Base-by-base conservation (phyloP, 345 rosid species). In the Salix purpurea region DNA sequence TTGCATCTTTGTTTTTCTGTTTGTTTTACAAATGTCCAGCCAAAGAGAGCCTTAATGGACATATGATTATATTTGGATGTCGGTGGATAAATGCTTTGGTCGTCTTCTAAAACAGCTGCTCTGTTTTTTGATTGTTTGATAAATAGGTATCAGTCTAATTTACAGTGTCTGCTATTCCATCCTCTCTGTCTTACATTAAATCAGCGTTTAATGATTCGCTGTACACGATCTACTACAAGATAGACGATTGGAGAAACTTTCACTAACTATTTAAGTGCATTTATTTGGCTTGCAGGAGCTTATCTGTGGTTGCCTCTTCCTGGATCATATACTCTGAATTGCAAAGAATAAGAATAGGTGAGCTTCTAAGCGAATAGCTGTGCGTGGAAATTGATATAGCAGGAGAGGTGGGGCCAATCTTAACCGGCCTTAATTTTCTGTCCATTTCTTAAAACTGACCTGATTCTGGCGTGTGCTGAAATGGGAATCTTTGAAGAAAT, bases 401-500 rank as follows among this genome's bases (percentile, higher is more conserved):
- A 56, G 23, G 62, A 56, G 62, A 58, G 62, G 62, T 23, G 64
- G 26, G 23, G 15, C 64, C 4, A 8, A 23, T n/a, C 28, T 64
- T 48, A 60, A 39, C 18, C 6, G 50, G 26, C 28, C 61, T 58
- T 15, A 12, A 39, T 26, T 15, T n/a, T 70, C 50, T 8, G 6
- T 26, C 9, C 7, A 23, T 32, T 15, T n/a, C 54, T 46, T 19
- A 16, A 44, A 40, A 52, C 32, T 2, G 30, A 24, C 32, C 24
- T n/a, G 69, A 18, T 64, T 76, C 42, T 39, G 23, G 42, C 58
- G 61, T 5, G 4, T 39, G 26, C 70, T 50, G 6, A 18, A 69
- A 88, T 86, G 89, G 86, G 84, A 36, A 77, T 86, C 73, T 78
- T 87, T 64, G 92, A 88, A 32, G 93, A 92, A 73, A 88, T 89